Percentiles rank a stretch among this genome's conserved stretches.
Conservation (phyloP, 2,329 filamentous ascomycete genomes). For the Diaporthe citriasiana region DNA sequence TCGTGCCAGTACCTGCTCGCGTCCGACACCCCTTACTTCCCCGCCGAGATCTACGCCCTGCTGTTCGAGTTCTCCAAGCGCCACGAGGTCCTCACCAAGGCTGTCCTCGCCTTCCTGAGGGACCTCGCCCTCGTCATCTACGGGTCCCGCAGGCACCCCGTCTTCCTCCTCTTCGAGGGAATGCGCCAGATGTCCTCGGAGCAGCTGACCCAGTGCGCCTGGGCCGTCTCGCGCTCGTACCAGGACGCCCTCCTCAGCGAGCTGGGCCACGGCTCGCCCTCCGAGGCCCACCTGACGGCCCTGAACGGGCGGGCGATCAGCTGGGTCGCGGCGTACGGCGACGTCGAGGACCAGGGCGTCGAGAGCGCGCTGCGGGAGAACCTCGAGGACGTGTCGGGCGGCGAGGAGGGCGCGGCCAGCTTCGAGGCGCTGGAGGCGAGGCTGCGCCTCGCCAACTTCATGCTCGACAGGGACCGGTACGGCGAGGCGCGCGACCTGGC, state of each 20-base stretch:
- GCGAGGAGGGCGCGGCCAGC: not conserved
- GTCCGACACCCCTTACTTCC: constrained; percentile 18
- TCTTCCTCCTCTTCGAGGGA: not conserved
- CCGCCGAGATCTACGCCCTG: constrained; percentile 16
- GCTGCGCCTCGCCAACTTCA: constrained; percentile 29
- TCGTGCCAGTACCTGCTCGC: constrained; percentile 2
- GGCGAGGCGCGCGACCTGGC: not conserved
- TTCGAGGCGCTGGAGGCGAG: constrained; percentile 29
- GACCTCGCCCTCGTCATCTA: constrained; percentile 15
- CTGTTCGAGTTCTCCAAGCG: constrained; percentile 36
- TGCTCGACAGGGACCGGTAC: constrained; percentile 20
- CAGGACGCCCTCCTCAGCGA: not conserved
- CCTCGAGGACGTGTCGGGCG: not conserved
- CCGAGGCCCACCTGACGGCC: not conserved
- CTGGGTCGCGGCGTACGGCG: constrained; percentile 25
- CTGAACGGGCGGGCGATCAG: not conserved
- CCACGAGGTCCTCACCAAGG: not conserved
- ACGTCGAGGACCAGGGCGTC: not conserved
- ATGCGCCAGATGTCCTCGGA: constrained; percentile 17
- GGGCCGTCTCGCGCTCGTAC: constrained; percentile 13
- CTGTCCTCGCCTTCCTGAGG: constrained; percentile 25
- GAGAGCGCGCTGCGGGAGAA: not conserved
- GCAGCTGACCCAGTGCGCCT: constrained; percentile 21
- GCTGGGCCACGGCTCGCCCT: not conserved
- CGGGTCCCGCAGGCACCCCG: not conserved